These are phyloP conservation scores for Ophiobolus disseminans DNA, from an alignment of 2,329 filamentous ascomycete genomes.

Conservation along the genomic window DNA sequence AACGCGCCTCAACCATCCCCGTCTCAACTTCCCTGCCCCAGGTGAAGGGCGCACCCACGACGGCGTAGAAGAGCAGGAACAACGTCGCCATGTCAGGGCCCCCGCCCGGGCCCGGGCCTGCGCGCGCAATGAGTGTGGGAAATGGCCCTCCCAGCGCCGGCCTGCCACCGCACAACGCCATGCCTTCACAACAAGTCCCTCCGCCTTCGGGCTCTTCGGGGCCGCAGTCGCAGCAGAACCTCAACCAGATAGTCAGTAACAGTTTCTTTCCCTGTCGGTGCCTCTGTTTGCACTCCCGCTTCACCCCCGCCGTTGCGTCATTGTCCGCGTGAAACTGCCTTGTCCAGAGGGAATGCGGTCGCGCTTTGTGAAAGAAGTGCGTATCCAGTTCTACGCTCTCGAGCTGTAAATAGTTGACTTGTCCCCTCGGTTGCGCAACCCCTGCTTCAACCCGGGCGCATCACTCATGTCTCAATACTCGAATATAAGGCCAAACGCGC, in stretches of 20 bases:
- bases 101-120: slow-evolving; percentile 45
- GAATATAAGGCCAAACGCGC: no score
- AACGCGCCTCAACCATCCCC: slow-evolving; percentile 24
- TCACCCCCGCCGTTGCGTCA: not conserved
- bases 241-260: slow-evolving; percentile 90
- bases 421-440: no score
- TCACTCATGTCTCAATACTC: no score
- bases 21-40: no score
- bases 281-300: not conserved
- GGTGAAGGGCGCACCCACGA: slow-evolving; percentile 27
- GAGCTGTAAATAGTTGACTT: not conserved
- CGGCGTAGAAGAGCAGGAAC: slow-evolving; percentile 27
- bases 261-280: not conserved
- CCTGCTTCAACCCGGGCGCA: no score
- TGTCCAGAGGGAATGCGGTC: no score
- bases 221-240: slow-evolving; percentile 81
- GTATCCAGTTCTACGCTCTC: not conserved
- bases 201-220: slow-evolving; percentile 56
- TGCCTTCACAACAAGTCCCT: slow-evolving; percentile 58
- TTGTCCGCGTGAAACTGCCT: not conserved
- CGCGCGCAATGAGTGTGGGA: slow-evolving; percentile 51
- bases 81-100: slow-evolving; percentile 44
- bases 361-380: not conserved
- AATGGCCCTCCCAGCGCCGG: slow-evolving; percentile 52
- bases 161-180: slow-evolving; percentile 50